Conservation (phyloP, 192 early-diverging fungal genomes). For the Endogone sp. region DNA sequence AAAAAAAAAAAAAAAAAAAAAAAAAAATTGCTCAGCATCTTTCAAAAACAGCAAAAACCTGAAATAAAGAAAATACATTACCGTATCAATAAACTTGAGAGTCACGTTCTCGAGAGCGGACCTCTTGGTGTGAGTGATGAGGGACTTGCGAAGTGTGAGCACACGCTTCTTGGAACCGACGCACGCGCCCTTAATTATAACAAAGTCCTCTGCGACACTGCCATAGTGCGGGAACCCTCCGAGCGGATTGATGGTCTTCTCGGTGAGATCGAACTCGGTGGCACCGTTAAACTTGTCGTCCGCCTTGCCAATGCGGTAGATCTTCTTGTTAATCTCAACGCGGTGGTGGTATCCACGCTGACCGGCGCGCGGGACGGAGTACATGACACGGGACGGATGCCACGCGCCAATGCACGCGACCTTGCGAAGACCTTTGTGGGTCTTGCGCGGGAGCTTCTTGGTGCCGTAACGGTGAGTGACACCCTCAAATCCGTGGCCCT, state of each 20-base stretch:
- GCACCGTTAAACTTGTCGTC: constrained; percentile 76
- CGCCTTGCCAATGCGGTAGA: constrained; percentile 96
- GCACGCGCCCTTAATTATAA: constrained; percentile 98
- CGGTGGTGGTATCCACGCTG: constrained; percentile 99
- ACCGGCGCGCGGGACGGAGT: constrained; percentile 99
- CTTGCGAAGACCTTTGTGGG: constrained; percentile 99
- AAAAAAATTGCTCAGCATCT: too few relatives aligned
- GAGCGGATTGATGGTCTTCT: constrained; percentile 95
- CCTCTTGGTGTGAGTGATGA: constrained; percentile 94
- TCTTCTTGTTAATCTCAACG: constrained; percentile 99
- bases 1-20: too few relatives aligned
- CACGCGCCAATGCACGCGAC: constrained; percentile 99
- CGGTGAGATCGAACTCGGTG: constrained; percentile 96
- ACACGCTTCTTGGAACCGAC: constrained; percentile 97
- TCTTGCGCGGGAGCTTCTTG: constrained; percentile 99
- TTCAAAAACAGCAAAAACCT: too few relatives aligned
- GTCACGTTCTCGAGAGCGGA: constrained; percentile 93
- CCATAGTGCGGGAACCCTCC: constrained; percentile 99
- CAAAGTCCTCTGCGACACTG: constrained; percentile 95
- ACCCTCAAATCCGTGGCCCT: constrained; percentile 99
- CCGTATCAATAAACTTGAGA: constrained; percentile 99
- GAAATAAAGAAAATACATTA: too few relatives aligned
- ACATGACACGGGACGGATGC: constrained; percentile 97
- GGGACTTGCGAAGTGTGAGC: constrained; percentile 97
- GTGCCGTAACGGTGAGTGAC: constrained; percentile 99